phyloP scores from a whole-genome alignment of 2,329 filamentous ascomycete genomes.

The Colletotrichum sp. region DNA sequence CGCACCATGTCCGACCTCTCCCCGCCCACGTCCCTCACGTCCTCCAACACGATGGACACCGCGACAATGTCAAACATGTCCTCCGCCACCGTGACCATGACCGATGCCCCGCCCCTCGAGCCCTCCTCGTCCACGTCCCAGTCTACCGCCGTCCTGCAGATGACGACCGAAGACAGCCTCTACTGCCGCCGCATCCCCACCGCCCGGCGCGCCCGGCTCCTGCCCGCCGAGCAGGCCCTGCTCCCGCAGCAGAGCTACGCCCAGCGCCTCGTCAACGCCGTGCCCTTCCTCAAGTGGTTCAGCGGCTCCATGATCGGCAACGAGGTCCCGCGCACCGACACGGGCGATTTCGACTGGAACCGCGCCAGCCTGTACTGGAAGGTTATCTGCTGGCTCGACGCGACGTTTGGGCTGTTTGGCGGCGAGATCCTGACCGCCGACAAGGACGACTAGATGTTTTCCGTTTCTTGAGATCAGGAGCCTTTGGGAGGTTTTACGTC shows the following conservation, averaged over 20 bases:
- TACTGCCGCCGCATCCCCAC: conserved; percentile 70
- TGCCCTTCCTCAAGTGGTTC: conserved; percentile 77
- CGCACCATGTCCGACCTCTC: conserved; percentile 39
- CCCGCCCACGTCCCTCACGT: conserved; percentile 51
- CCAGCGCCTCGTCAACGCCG: conserved; percentile 67
- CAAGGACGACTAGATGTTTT: conserved; percentile 57
- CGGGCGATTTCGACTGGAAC: conserved; percentile 80
- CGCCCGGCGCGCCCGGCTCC: conserved; percentile 67
- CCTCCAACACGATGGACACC: conserved; percentile 64
- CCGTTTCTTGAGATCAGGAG: not conserved
- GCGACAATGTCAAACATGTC: conserved; percentile 50
- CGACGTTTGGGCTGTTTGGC: conserved; percentile 62
- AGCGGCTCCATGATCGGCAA: conserved; percentile 76
- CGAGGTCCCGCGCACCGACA: conserved; percentile 74
- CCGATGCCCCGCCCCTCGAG: conserved; percentile 32
- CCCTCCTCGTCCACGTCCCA: conserved; percentile 1
- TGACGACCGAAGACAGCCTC: conserved; percentile 38
- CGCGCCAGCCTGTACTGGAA: conserved; percentile 72
- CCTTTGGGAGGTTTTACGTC: not conserved
- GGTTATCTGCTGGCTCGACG: conserved; percentile 67
- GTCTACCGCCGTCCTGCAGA: not conserved
- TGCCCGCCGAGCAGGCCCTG: conserved; percentile 73
- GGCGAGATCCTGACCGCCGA: conserved; percentile 62
- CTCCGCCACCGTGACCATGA: conserved; percentile 52
- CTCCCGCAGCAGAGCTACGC: conserved; percentile 70